phyloP scores from a whole-genome alignment of 2,329 filamentous ascomycete genomes.

The Pseudogymnoascus sp. region DNA sequence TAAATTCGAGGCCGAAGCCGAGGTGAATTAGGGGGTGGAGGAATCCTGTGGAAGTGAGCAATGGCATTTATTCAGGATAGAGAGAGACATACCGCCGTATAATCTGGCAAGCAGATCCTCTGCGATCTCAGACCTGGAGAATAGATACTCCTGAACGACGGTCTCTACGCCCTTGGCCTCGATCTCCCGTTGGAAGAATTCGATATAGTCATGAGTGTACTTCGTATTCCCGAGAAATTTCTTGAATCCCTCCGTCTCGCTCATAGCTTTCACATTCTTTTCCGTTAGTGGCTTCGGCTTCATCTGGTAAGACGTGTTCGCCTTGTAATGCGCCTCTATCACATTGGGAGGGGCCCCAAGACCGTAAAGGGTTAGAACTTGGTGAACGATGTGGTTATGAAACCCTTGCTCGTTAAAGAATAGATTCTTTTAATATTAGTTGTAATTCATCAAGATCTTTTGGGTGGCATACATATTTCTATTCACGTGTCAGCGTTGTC shows the following conservation, averaged over 20 bases:
- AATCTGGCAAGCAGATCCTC: slow-evolving; percentile 62
- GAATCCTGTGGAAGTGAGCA: slow-evolving; percentile 40
- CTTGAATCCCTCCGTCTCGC: slow-evolving; percentile 44
- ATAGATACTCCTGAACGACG: slow-evolving; percentile 58
- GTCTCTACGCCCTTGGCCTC: slow-evolving; percentile 51
- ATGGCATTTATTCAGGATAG: neutral
- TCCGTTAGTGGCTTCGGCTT: slow-evolving; percentile 39
- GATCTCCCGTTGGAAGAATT: slow-evolving; percentile 69
- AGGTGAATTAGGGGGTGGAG: slow-evolving; percentile 78
- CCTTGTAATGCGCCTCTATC: slow-evolving; percentile 55
- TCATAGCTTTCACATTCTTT: slow-evolving; percentile 39
- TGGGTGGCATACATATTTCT: slow-evolving; percentile 15
- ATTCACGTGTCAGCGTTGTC: slow-evolving; percentile 9
- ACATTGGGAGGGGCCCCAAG: slow-evolving; percentile 54
- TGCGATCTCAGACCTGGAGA: slow-evolving; percentile 54
- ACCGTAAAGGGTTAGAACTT: slow-evolving; percentile 67
- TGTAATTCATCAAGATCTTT: slow-evolving; percentile 17
- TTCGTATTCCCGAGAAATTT: slow-evolving; percentile 52
- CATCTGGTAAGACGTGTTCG: slow-evolving; percentile 60
- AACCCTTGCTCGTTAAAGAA: slow-evolving; percentile 70
- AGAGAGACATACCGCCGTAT: slow-evolving; percentile 44
- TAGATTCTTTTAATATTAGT: slow-evolving; percentile 65
- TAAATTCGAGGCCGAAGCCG: slow-evolving; percentile 75
- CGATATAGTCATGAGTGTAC: slow-evolving; percentile 65
- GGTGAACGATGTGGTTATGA: slow-evolving; percentile 79